Evolutionary conservation across 2,329 filamentous ascomycete genomes (phyloP), one percentile per base, ranked within the genome.

Genomic region (Aspergillus alliaceus): DNA sequence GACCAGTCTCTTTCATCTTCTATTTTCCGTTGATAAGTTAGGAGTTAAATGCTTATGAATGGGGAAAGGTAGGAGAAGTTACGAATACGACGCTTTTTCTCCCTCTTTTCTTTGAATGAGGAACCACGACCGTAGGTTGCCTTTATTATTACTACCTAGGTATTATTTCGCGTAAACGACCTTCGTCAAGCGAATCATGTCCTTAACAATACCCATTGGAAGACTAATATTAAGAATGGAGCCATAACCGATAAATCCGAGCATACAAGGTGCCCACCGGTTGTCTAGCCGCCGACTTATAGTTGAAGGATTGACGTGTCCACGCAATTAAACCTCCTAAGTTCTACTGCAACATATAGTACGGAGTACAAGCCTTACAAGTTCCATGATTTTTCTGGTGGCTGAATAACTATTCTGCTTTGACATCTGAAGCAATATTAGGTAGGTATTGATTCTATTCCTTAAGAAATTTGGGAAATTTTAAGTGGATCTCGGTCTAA

Each of bases 241-340:
- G 50, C 50, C 55, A 57, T 39, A 53, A 42, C 32, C 34, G 34
- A 47, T 46, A 54, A 44, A 25, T 49, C 56, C 55, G 51, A 51
- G 32, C 32, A 42, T 48, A 20, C 37, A 49, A 31, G 35, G 50
- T 53, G 46, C 37, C 57, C 54, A 54, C 51, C 31, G 14, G 54
- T 51, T 29, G 56, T 59, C 57, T 59, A 59, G 57, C 51, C 57
- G 57, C 51, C 35, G 39, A 51, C 40, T n/a, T 49, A 47, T 27
- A 37, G 24, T 14, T 29, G 32, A 49, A 18, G 47, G 53, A 51
- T 51, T 51, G 53, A 56, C 53, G 53, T 56, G 47, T 56, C 48
- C 47, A 47, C 48, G 39, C 53, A 56, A 51, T 47, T 20, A 12
- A 14, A 31, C 18, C 34, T 44, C 31, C 31, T 37, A 32, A 27